These are phyloP conservation scores for Chimonanthus praecox DNA, from an alignment of 164 flowering plant genomes.

Conservation along the genomic window DNA sequence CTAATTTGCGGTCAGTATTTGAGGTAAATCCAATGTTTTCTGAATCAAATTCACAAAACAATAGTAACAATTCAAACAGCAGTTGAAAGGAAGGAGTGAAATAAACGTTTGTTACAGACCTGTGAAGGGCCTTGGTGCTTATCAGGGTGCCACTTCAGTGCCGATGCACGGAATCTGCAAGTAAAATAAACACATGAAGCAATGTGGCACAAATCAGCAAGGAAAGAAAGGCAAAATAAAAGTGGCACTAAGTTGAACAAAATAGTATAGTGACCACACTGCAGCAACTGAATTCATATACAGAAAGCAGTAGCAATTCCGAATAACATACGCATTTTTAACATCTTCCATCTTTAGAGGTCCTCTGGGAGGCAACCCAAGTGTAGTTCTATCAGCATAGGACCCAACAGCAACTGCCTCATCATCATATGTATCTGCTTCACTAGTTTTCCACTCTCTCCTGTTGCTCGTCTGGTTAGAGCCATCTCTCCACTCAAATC, in stretches of 20 bases:
- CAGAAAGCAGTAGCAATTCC: neutral
- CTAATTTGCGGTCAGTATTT: too few species aligned
- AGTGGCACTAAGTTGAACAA: neutral
- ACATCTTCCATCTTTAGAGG: conserved; percentile 83
- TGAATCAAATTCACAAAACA: neutral
- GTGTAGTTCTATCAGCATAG: conserved; percentile 51
- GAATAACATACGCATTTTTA: conserved; percentile 71
- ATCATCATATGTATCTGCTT: conserved; percentile 32
- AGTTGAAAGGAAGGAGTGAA: neutral
- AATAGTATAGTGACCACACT: neutral
- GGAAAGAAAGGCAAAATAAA: neutral
- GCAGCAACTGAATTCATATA: neutral
- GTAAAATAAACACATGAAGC: neutral
- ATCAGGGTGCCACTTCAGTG: conserved; percentile 98
- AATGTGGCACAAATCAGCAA: neutral
- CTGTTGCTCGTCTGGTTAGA: conserved; percentile 23
- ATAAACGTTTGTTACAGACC: conserved; percentile 36
- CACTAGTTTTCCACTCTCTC: conserved; percentile 31
- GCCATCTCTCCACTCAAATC: conserved; percentile 60
- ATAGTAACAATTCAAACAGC: neutral
- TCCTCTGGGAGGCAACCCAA: conserved; percentile 73
- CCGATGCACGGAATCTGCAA: conserved; percentile 73
- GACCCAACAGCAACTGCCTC: conserved; percentile 45
- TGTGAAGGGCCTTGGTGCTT: conserved; percentile 78
- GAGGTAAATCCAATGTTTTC: neutral